phyloP scores from a whole-genome alignment of 139 green algal genomes.

The Picochlorum sp. region DNA sequence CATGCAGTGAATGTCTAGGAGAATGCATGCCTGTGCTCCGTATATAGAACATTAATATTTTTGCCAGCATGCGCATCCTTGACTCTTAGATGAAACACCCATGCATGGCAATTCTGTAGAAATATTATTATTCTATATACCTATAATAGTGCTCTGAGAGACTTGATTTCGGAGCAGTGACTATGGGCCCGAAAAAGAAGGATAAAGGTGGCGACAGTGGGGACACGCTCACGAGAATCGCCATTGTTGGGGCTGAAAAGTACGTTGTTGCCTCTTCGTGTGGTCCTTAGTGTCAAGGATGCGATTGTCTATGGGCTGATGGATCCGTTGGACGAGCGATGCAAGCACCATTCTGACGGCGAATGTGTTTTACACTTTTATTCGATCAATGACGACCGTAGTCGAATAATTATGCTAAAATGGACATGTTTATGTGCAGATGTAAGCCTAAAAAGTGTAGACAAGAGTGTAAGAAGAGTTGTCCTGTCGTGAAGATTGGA shows the following conservation, averaged over 20 bases:
- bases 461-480: conserved; percentile 99
- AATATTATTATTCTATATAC: background rate
- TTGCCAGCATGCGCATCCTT: background rate
- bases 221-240: conserved; percentile 90
- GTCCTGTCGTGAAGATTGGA: conserved; percentile 94
- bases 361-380: background rate
- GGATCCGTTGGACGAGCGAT: background rate
- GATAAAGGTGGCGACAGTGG: conserved; percentile 51
- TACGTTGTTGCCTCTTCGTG: conserved; percentile 14
- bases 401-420: background rate
- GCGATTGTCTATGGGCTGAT: too few relatives aligned
- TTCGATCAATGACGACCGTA: background rate
- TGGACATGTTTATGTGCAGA: conserved; percentile 29
- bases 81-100: background rate
- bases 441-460: conserved; percentile 98
- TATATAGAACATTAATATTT: too few relatives aligned
- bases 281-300: too few relatives aligned
- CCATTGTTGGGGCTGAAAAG: conserved; percentile 89
- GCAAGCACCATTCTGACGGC: conserved; percentile 1
- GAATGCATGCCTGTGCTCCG: background rate
- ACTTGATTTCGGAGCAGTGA: background rate
- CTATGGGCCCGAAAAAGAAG: conserved; percentile 74
- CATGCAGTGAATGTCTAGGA: background rate
- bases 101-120: background rate
- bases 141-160: background rate